A percentile compares a stretch with the other conserved stretches of the same genome.
Evolutionary conservation across 495 filamentous ascomycete genomes (phyloP).

Genomic region (Penicillium waksmanii): DNA sequence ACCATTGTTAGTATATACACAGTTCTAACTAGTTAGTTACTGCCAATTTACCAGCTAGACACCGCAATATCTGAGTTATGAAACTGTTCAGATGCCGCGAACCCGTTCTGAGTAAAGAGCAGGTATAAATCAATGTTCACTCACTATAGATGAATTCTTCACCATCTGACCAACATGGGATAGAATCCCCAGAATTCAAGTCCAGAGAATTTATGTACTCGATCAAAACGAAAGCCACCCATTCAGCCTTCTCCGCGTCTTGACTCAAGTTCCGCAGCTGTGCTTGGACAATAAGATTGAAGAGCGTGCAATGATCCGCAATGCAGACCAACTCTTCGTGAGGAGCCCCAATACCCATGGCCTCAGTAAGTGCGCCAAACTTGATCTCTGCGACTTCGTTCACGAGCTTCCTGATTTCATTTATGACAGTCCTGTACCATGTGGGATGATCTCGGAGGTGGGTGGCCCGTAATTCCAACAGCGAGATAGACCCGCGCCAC

Average conservation of each 20-base stretch:
- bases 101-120: too few relatives aligned
- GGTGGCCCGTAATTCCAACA: neutral
- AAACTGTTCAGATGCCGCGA: too few relatives aligned
- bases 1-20: too few relatives aligned
- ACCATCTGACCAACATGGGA: neutral
- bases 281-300: neutral
- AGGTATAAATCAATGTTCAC: neutral
- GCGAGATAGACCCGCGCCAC: neutral
- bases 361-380: neutral
- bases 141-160: neutral
- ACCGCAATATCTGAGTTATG: too few relatives aligned
- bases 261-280: neutral
- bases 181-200: neutral
- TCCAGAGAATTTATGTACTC: slow-evolving; percentile 3
- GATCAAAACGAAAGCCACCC: neutral
- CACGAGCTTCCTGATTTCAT: neutral
- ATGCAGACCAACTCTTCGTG: neutral
- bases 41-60: too few relatives aligned
- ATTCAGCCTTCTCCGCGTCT: neutral
- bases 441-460: neutral
- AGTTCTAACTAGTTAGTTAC: too few relatives aligned
- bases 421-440: neutral
- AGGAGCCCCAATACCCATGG: neutral
- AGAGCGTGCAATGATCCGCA: neutral
- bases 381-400: neutral